Percentiles rank a stretch among this genome's conserved stretches.
phyloP scores from a whole-genome alignment of 352 stramenopile genomes.

The Plasmopara muralis region DNA sequence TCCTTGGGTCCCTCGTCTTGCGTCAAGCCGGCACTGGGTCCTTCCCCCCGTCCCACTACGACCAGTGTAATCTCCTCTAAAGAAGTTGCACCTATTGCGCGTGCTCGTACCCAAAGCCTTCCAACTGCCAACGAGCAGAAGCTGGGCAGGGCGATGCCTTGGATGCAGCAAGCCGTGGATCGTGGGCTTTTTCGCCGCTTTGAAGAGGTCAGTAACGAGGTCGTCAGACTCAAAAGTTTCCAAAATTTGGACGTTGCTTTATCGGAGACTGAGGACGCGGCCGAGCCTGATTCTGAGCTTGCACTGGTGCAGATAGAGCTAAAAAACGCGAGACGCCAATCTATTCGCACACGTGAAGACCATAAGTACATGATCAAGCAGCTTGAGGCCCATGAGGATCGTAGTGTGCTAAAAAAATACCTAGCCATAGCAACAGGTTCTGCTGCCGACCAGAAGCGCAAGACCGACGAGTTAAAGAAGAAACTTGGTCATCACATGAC shows the following conservation, averaged over 20 bases:
- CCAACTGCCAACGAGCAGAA: conserved; percentile 8
- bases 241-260: conserved; percentile 27
- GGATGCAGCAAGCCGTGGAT: conserved; percentile 35
- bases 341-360: conserved; percentile 32
- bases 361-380: conserved; percentile 62
- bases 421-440: conserved; percentile 45
- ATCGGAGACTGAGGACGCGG: conserved; percentile 8
- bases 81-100: conserved; percentile 2
- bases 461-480: conserved; percentile 47
- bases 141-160: conserved; percentile 8
- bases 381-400: conserved; percentile 57
- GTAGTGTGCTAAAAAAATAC: conserved; percentile 44
- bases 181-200: conserved; percentile 52
- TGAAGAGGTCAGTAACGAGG: conserved; percentile 43
- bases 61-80: conserved; percentile 15
- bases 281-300: conserved; percentile 29
- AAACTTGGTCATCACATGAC: conserved; percentile 50
- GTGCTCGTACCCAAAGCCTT: conserved; percentile 30
- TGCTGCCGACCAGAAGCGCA: conserved; percentile 17
- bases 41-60: conserved; percentile 9
- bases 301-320: conserved; percentile 38
- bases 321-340: conserved; percentile 31
- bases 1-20: conserved; percentile 1
- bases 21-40: conserved; percentile 6
- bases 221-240: conserved; percentile 34